A percentile compares a stretch with the other conserved stretches of the same genome.
Evolutionary conservation across 108 stramenopile genomes (phyloP).

Genomic region (Skeletonema costatum): DNA sequence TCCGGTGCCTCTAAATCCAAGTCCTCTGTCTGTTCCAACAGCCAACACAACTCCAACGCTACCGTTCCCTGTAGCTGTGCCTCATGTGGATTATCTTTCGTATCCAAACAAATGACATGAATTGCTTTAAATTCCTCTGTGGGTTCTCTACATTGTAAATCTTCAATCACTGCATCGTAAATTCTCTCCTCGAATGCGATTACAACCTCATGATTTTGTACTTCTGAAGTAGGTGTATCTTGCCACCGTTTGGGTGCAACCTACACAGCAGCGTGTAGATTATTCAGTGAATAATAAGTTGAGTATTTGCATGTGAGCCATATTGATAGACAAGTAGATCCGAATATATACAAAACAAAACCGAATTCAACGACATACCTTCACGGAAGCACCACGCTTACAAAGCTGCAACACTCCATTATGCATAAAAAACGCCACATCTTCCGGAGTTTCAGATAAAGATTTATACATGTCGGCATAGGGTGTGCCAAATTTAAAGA

Average conservation of each 20-base stretch:
- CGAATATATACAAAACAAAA: slow-evolving; percentile 2
- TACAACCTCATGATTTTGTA: slow-evolving; percentile 82
- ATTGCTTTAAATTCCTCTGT: slow-evolving; percentile 88
- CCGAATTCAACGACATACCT: slow-evolving; percentile 26
- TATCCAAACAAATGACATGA: slow-evolving; percentile 91
- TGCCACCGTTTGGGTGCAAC: slow-evolving; percentile 90
- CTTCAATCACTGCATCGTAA: slow-evolving; percentile 91
- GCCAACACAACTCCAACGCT: slow-evolving; percentile 85
- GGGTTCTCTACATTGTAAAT: slow-evolving; percentile 89
- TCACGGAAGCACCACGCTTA: slow-evolving; percentile 85
- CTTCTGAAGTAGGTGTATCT: slow-evolving; percentile 63
- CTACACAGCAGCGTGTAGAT: slow-evolving; percentile 6
- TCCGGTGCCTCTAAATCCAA: slow-evolving; percentile 75
- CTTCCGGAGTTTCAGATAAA: slow-evolving; percentile 77
- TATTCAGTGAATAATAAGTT: background rate
- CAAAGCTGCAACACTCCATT: slow-evolving; percentile 90
- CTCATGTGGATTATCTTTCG: slow-evolving; percentile 95
- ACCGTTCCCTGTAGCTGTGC: slow-evolving; percentile 80
- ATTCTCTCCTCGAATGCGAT: slow-evolving; percentile 93
- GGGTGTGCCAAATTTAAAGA: slow-evolving; percentile 91
- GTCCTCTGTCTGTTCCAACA: slow-evolving; percentile 74
- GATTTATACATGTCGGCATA: slow-evolving; percentile 89
- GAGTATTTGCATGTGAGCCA: background rate
- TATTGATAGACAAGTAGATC: background rate
- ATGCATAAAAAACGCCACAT: slow-evolving; percentile 79